These are phyloP conservation scores for Rhizophagus clarus DNA, from an alignment of 192 early-diverging fungal species.

Conservation along the genomic window DNA sequence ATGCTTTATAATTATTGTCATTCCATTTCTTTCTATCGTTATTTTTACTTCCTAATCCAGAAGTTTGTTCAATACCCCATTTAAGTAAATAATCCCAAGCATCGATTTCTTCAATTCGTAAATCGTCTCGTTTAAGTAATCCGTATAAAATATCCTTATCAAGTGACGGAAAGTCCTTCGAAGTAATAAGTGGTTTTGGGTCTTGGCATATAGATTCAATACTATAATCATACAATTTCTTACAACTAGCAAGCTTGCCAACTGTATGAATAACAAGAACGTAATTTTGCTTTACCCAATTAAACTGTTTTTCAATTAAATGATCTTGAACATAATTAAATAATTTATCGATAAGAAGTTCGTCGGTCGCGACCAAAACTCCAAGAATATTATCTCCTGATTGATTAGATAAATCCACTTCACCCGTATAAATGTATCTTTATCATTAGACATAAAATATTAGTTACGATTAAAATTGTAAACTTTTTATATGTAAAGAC, in stretches of 20 bases:
- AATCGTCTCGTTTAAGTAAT: no score
- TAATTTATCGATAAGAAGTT: conserved; percentile 8
- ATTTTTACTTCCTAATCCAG: no score
- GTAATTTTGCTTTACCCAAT: background rate
- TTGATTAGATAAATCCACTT: conserved; percentile 11
- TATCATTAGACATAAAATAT: no score
- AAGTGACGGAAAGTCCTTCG: background rate
- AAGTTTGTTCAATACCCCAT: conserved; percentile 16
- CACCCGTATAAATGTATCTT: conserved; percentile 16
- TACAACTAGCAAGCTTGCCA: background rate
- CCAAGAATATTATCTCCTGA: background rate
- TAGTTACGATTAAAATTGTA: no score
- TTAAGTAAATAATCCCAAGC: conserved; percentile 16
- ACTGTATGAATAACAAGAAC: conserved; percentile 15
- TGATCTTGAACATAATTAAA: conserved; percentile 18
- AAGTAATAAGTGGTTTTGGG: conserved; percentile 1
- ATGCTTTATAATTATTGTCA: background rate
- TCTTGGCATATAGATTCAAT: conserved; percentile 16
- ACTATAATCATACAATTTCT: conserved; percentile 5
- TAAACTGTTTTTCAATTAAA: conserved; percentile 13
- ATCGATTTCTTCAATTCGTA: conserved; percentile 8
- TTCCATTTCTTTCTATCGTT: conserved; percentile 9
- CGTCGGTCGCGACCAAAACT: conserved; percentile 13
- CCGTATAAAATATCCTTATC: no score
- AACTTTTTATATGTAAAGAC: no score